Base-by-base conservation (phyloP, 2,329 filamentous ascomycete genomes). In the Cladophialophora carrionii region DNA sequence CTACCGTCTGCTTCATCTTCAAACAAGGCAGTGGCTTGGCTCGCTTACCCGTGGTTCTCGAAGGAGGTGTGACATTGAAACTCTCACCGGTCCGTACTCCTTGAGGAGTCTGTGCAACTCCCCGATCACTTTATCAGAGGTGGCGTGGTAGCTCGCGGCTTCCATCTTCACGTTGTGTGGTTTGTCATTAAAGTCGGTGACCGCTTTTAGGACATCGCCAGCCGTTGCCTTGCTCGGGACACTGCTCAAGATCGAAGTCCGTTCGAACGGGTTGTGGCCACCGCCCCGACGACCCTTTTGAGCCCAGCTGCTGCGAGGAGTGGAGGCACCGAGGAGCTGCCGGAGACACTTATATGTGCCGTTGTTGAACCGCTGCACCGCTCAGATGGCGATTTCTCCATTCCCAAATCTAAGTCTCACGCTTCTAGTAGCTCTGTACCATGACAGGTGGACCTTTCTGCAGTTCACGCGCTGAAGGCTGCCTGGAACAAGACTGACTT, bases 21-120 rank as follows among this genome's bases (percentile, higher is more conserved):
- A 52, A 82, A 84, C 1, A 72, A 71, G 0, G 77, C 80, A 14
- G 72, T 74, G 0, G 76, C 80, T 66, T 80, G 20, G 77, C 63
- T 2, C 79, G 73, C 61, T 77, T 80, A 2, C 73, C 73, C 0
- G 67, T 17, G n/a, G 10, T 20, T 14, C 3, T 59, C 3, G 64
- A 52, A 6, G 71, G 67, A 1, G 59, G 61, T 1, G 65, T 70
- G 4, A 73, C 64, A 24, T 75, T 72, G 74, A 76, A 79, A 57
- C 68, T 72, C 64, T 79, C 76, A 81, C 57, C 0, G 73, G 71
- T 0, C 78, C 79, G 8, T 75, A 62, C 0, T 70, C 59, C 1
- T 70, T 64, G 10, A 80, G 68, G 26, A 8, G 64, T 51, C 66
- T 68, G 34, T 65, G 61, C 9, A 72, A 66, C 22, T 64, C 59